Evolutionary conservation across 306 rosid species (phyloP).

Genomic region (Fragaria iinumae): DNA sequence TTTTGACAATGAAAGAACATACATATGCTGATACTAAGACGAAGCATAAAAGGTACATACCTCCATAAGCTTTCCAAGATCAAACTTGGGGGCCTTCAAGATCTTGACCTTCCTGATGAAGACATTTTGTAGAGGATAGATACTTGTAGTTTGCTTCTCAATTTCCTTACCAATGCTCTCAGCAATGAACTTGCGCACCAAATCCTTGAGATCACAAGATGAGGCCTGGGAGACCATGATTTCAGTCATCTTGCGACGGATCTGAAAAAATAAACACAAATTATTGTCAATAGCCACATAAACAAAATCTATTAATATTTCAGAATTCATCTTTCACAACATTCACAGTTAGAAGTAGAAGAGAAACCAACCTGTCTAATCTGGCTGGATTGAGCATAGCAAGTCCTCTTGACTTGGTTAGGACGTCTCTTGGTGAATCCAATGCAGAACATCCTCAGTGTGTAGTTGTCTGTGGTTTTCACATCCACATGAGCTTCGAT

Average conservation of each 20-base stretch:
- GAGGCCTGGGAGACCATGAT: constrained; percentile 76
- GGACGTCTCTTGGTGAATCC: constrained; percentile 80
- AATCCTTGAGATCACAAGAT: constrained; percentile 82
- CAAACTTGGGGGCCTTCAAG: constrained; percentile 93
- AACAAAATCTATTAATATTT: background rate
- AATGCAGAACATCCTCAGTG: constrained; percentile 88
- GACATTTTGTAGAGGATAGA: constrained; percentile 83
- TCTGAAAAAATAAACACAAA: constrained; percentile 34
- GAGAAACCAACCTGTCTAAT: constrained; percentile 61
- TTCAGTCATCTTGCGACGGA: constrained; percentile 92
- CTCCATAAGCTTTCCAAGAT: constrained; percentile 95
- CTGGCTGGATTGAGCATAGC: constrained; percentile 92
- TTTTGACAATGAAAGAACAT: background rate
- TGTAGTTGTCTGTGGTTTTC: constrained; percentile 80
- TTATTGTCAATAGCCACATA: background rate
- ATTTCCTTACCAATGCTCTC: constrained; percentile 90
- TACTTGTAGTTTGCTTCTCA: constrained; percentile 76
- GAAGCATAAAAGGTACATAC: constrained; percentile 15
- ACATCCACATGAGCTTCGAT: constrained; percentile 95
- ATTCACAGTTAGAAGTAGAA: background rate
- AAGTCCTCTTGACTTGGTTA: constrained; percentile 91
- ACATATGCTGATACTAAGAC: background rate
- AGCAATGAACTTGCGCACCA: constrained; percentile 85
- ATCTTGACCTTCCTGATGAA: constrained; percentile 87
- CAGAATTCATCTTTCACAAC: background rate